Percentiles rank a stretch among this genome's conserved stretches.
These are phyloP conservation scores for Phanerodontia chrysosporium DNA, from an alignment of 768 basidiomycete species.

Conservation along the genomic window DNA sequence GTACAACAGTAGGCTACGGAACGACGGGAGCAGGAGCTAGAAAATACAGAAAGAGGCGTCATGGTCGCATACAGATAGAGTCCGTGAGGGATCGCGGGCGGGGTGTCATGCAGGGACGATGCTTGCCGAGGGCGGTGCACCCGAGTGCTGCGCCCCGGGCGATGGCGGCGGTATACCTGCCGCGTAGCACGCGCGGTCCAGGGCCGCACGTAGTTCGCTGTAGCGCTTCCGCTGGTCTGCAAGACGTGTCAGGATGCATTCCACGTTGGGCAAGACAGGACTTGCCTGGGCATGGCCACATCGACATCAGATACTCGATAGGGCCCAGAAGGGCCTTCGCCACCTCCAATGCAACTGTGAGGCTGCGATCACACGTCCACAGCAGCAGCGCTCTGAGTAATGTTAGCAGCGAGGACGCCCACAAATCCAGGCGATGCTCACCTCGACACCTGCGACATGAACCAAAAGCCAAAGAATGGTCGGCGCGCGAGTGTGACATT, in stretches of 20 bases:
- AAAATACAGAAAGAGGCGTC: background rate
- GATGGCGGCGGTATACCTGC: slow-evolving; percentile 41
- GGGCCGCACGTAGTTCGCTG: slow-evolving; percentile 40
- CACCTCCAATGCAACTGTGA: slow-evolving; percentile 59
- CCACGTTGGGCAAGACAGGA: background rate
- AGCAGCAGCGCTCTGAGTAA: slow-evolving; percentile 46
- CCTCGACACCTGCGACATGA: slow-evolving; percentile 68
- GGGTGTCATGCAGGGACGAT: background rate
- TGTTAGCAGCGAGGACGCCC: slow-evolving; percentile 3
- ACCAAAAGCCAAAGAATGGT: slow-evolving; percentile 73
- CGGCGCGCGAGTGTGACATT: slow-evolving; percentile 46
- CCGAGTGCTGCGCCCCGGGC: background rate
- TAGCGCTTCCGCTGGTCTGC: slow-evolving; percentile 53
- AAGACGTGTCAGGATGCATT: background rate
- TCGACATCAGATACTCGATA: slow-evolving; percentile 51
- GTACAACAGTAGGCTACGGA: background rate
- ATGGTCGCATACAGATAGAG: background rate
- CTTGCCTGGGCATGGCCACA: slow-evolving; percentile 64
- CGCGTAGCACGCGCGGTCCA: slow-evolving; percentile 42
- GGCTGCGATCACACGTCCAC: slow-evolving; percentile 56
- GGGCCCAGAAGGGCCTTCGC: slow-evolving; percentile 48
- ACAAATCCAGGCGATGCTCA: slow-evolving; percentile 13
- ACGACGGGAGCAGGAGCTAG: background rate
- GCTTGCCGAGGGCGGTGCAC: background rate
- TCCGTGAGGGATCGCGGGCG: too few relatives aligned